Evolutionary conservation across 495 filamentous ascomycete genomes (phyloP).

Genomic region (Aspergillus hancockii): DNA sequence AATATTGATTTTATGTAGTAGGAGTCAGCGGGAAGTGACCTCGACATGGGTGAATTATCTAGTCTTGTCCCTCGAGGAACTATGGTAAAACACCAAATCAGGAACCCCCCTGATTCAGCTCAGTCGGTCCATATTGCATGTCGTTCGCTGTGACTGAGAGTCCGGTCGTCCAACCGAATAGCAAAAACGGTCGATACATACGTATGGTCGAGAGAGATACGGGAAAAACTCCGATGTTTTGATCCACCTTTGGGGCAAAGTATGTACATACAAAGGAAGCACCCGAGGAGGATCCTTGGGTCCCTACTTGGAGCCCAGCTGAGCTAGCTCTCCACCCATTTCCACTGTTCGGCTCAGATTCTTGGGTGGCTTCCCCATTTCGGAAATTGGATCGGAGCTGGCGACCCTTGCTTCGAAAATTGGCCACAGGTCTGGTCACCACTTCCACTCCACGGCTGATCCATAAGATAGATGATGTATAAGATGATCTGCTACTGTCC

Average conservation of each 20-base stretch:
- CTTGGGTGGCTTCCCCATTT: constrained; percentile 9
- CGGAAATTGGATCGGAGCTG: constrained; percentile 21
- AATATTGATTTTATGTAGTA: not conserved
- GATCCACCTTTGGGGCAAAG: constrained; percentile 2
- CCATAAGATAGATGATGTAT: not conserved
- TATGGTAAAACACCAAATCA: no score
- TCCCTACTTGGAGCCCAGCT: constrained; percentile 9
- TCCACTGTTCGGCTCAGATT: constrained; percentile 19
- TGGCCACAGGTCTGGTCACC: not conserved
- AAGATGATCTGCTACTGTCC: not conserved
- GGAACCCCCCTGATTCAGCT: not conserved
- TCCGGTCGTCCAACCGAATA: no score
- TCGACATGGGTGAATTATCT: no score
- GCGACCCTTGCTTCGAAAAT: not conserved
- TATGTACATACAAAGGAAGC: not conserved
- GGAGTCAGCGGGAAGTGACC: no score
- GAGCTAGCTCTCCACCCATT: constrained; percentile 20
- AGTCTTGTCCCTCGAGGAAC: no score
- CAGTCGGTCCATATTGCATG: not conserved
- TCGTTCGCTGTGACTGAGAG: no score
- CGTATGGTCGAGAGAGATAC: not conserved
- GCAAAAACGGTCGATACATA: not conserved
- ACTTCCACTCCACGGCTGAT: not conserved
- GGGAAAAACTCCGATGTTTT: constrained; percentile 7
- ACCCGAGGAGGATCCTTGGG: constrained; percentile 18